Conservation (phyloP, 257 asterid species). For the Solanum ahanhuiri region DNA sequence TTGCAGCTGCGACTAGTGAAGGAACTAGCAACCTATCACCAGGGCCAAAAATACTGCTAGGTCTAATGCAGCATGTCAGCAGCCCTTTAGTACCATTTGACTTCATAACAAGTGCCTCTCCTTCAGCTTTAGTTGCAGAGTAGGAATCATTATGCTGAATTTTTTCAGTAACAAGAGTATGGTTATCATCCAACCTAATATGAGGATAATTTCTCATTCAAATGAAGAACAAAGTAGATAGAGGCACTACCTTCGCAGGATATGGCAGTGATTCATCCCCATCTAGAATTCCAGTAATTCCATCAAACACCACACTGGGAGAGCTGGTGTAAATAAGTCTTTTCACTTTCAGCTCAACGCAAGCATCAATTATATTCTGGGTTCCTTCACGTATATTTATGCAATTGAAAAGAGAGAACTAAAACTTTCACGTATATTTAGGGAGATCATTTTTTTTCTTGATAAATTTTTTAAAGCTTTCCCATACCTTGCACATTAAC, state of each 20-base stretch:
- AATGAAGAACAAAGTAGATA: background rate
- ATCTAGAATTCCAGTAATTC: constrained; percentile 58
- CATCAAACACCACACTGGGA: constrained; percentile 94
- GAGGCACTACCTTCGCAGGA: constrained; percentile 59
- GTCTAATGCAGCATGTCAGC: constrained; percentile 82
- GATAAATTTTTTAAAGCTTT: background rate
- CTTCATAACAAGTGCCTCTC: constrained; percentile 72
- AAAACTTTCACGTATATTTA: background rate
- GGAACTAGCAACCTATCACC: constrained; percentile 98
- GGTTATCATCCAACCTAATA: background rate
- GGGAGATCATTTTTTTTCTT: background rate
- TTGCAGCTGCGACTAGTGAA: constrained; percentile 83
- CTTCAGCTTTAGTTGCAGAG: constrained; percentile 97
- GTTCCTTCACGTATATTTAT: constrained; percentile 36
- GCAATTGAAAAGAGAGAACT: background rate
- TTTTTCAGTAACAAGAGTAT: background rate
- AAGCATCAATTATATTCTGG: constrained; percentile 77
- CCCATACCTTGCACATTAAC: constrained; percentile 75
- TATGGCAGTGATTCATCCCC: constrained; percentile 75
- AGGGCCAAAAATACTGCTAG: constrained; percentile 98
- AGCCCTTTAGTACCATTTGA: constrained; percentile 76
- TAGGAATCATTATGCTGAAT: constrained; percentile 88
- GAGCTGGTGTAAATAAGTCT: constrained; percentile 90
- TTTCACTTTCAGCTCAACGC: constrained; percentile 65
- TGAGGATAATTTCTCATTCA: background rate